Percentiles rank a stretch among this genome's conserved stretches.
phyloP scores from a whole-genome alignment of 305 asterid genomes.

The Withania somnifera region DNA sequence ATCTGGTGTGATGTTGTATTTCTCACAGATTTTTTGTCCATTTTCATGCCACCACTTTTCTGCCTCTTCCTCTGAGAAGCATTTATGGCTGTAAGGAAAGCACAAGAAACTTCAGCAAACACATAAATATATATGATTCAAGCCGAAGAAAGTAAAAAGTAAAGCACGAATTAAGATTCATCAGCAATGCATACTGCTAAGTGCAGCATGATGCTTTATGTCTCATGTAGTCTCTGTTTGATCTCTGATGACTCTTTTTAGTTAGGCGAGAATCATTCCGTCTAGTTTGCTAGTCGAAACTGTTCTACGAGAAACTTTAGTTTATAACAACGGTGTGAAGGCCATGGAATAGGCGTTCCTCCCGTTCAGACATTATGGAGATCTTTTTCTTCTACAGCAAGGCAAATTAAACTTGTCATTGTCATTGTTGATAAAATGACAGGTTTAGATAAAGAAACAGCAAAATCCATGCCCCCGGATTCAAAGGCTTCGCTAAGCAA shows the following conservation, averaged over 20 bases:
- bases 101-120: not conserved
- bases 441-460: not conserved
- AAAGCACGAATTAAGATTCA: not conserved
- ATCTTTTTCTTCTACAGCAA: not conserved
- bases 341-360: not conserved
- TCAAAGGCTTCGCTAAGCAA: too few relatives aligned
- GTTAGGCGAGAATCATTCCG: not conserved
- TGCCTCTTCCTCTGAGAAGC: slow-evolving; percentile 70
- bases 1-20: slow-evolving; percentile 35
- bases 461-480: not conserved
- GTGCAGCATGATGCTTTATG: not conserved
- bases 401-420: not conserved
- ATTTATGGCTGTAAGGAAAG: slow-evolving; percentile 49
- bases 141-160: not conserved
- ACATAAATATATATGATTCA: not conserved
- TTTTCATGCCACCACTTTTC: slow-evolving; percentile 87
- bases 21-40: slow-evolving; percentile 44
- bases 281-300: not conserved
- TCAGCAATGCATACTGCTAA: not conserved
- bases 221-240: not conserved
- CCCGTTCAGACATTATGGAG: not conserved
- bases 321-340: not conserved
- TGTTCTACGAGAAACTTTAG: not conserved
- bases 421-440: not conserved
- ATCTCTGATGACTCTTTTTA: not conserved